Base-by-base conservation (phyloP, 768 basidiomycete species). In the Psilocybe tampanensis region DNA sequence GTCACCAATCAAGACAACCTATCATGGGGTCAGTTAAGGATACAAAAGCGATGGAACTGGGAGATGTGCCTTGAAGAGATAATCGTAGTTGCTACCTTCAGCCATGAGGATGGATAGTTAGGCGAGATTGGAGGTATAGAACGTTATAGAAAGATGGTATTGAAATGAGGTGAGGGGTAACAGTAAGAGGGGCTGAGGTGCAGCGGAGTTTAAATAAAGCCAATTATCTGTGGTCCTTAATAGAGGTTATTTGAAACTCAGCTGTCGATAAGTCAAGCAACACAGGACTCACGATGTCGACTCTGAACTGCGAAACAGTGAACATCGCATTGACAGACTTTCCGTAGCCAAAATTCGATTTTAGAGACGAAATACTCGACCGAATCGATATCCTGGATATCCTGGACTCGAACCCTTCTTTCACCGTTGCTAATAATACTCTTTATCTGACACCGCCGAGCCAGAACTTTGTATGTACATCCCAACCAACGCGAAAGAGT, bases 1-100 rank as follows among this genome's bases (percentile, higher is more conserved):
- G 76, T 99, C 96, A 71, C 96, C 96, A 79, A 98, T 98, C 63
- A 99, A 86, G 66, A 99, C 96, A 66, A 98, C 93, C 96, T 98
- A 59, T 39, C 22, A 34, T 55, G 52, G 51, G 32, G 54, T 32
- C 54, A 19, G 60, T 41, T 60, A 41, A 52, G 47, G 5, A 32
- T 23, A 34, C 23, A n/a, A 23, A 2, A 36, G 19, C 9, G 29
- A 21, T 18, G 21, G 15, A 33, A 12, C 13, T 24, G 26, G 17
- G 43, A 42, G 42, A 52, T 47, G 29, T 50, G 95, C 96, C 86
- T 99, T 98, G 89, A 98, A 98, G 65, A 99, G 88, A 81, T 90
- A 98, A 73, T 98, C 96, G 78, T 97, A 98, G 83, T 94, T 95
- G 80, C 88, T 92, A 66, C 86, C 89, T 82, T 96, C 95, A 55